Conservation (phyloP, 495 filamentous ascomycete species). For the Penicillium atrosanguineum region DNA sequence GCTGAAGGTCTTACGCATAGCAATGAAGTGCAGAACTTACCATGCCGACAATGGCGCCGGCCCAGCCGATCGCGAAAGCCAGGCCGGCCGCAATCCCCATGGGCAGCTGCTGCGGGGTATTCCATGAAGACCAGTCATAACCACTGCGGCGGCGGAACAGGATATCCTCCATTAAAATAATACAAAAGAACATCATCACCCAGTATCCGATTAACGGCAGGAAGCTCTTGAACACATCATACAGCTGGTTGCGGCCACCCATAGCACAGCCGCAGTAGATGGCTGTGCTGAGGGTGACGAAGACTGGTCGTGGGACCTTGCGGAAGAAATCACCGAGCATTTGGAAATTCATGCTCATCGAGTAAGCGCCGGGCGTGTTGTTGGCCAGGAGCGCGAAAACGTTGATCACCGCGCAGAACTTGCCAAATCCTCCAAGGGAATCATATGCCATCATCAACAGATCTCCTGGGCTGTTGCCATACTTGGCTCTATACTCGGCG, state of each 20-base stretch:
- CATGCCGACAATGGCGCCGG: constrained; percentile 50
- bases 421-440: constrained; percentile 63
- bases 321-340: constrained; percentile 61
- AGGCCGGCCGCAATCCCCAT: constrained; percentile 44
- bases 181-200: constrained; percentile 45
- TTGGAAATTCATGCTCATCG: constrained; percentile 72
- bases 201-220: constrained; percentile 52
- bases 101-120: constrained; percentile 38
- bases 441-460: constrained; percentile 64
- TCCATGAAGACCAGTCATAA: constrained; percentile 51
- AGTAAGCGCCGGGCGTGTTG: constrained; percentile 67
- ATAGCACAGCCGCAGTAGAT: constrained; percentile 47
- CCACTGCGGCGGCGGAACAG: constrained; percentile 35
- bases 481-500: constrained; percentile 51
- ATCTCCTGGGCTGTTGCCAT: constrained; percentile 58
- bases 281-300: constrained; percentile 43
- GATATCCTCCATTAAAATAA: constrained; percentile 44
- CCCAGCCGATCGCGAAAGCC: constrained; percentile 49
- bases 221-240: constrained; percentile 48
- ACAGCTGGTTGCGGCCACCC: constrained; percentile 47
- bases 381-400: constrained; percentile 69
- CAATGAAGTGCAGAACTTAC: constrained; percentile 18
- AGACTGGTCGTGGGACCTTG: constrained; percentile 68
- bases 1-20: background rate
- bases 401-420: constrained; percentile 66